Evolutionary conservation across 2,329 filamentous ascomycete species (phyloP), one percentile per base, ranked within the genome.

Genomic region (Ascochyta lentis): DNA sequence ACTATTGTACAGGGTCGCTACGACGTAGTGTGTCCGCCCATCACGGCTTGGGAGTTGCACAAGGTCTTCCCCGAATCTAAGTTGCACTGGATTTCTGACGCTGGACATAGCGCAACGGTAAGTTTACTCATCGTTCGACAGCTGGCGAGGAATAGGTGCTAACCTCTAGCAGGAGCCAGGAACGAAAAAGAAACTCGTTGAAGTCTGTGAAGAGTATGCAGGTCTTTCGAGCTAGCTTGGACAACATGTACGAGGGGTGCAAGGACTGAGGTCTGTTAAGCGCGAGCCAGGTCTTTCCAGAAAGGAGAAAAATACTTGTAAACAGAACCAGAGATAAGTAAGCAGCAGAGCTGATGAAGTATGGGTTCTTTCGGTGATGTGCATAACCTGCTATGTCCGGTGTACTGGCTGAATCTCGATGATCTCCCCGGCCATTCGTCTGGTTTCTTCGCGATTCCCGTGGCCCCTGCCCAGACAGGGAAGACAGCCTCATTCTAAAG

Each of bases 1-100:
- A 70, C 70, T 9, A 79, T 81, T 35, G 70, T 80, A 13, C 78
- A 81, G 57, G 79, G 79, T 0, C 71, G 79, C n/a, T 79, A 80
- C 47, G 79, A 80, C 63, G 64, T 80, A 13, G 75, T 80, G 3
- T 80, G 78, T 56, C 77, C 79, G 5, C 72, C 78, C 3, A 71
- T 75, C 51, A 77, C 76, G 16, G 76, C 76, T 16, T 80, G 76
- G 76, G 75, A 77, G 10, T 51, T 81, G 34, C 76, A 79, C 47
- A 72, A 79, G 51, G 72, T 71, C 5, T 70, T 76, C 49, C 72
- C 73, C 4, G 63, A 70, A 50, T 72, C 72, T 6, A 69, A 60
- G 50, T 46, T 77, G 50, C 63, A 71, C 50, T 74, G 66, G 61
- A 58, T 73, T 23, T 49, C 58, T 24, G 71, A 74, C 60, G 70